Evolutionary conservation across 108 stramenopile genomes (phyloP).

Genomic region (Fragilaria radians): DNA sequence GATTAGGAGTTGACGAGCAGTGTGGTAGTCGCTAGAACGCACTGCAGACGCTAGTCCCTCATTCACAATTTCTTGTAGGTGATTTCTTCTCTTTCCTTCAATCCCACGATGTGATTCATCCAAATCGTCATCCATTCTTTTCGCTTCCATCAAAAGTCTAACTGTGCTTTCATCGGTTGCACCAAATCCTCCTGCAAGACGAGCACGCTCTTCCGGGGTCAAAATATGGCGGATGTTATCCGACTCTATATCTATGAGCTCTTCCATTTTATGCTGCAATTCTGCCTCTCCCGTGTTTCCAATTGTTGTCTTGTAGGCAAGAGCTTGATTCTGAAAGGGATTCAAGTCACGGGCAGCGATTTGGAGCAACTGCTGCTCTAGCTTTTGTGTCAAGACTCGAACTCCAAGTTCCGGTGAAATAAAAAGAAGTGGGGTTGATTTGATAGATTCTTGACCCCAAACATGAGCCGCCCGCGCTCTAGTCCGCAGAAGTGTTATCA

Average conservation of each 20-base stretch:
- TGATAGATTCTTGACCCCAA: slow-evolving; percentile 44
- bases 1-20: slow-evolving; percentile 76
- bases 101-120: slow-evolving; percentile 8
- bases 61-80: slow-evolving; percentile 84
- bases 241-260: slow-evolving; percentile 74
- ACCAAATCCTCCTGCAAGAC: slow-evolving; percentile 78
- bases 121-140: slow-evolving; percentile 48
- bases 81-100: slow-evolving; percentile 28
- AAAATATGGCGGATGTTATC: slow-evolving; percentile 50
- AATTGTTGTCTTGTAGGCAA: slow-evolving; percentile 67
- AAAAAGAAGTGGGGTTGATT: slow-evolving; percentile 62
- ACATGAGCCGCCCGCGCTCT: slow-evolving; percentile 54
- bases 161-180: slow-evolving; percentile 84
- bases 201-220: slow-evolving; percentile 56
- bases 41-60: slow-evolving; percentile 79
- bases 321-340: slow-evolving; percentile 74
- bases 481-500: slow-evolving; percentile 72
- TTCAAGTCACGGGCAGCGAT: slow-evolving; percentile 68
- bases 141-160: slow-evolving; percentile 62
- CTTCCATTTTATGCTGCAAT: slow-evolving; percentile 78
- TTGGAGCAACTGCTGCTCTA: slow-evolving; percentile 64
- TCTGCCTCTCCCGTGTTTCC: slow-evolving; percentile 50
- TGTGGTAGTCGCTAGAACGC: slow-evolving; percentile 76
- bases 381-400: slow-evolving; percentile 59
- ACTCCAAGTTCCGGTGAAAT: slow-evolving; percentile 67